Percentiles rank a stretch among this genome's conserved stretches.
These are phyloP conservation scores for Candida rishiriensis DNA, from an alignment of 805 yeast genomes.

Conservation along the genomic window DNA sequence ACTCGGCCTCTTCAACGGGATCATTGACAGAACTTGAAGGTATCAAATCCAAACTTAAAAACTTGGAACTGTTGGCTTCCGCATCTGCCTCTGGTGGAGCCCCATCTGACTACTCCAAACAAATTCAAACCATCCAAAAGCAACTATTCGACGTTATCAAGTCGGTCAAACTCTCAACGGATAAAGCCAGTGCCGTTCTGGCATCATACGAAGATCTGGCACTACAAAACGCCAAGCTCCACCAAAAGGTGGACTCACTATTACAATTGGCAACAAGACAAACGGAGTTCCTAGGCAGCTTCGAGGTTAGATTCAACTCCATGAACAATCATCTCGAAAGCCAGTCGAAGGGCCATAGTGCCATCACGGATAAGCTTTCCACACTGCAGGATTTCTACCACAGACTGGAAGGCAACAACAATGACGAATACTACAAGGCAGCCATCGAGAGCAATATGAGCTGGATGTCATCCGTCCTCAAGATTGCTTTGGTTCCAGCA, in stretches of 20 bases:
- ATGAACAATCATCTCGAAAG: constrained; percentile 14
- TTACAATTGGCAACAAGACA: constrained; percentile 10
- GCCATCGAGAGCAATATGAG: constrained; percentile 17
- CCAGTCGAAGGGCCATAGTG: constrained; percentile 17
- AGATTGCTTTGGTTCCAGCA: constrained; percentile 33
- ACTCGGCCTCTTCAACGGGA: background rate
- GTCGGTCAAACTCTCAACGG: constrained; percentile 12
- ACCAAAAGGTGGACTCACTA: constrained; percentile 11
- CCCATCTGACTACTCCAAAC: constrained; percentile 1
- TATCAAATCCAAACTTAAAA: constrained; percentile 5
- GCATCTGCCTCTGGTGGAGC: background rate
- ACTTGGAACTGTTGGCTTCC: constrained; percentile 1
- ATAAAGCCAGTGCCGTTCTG: constrained; percentile 6
- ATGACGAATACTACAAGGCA: constrained; percentile 7
- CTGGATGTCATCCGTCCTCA: constrained; percentile 15
- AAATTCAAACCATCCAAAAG: constrained; percentile 12
- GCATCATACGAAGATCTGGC: constrained; percentile 4
- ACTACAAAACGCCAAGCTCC: constrained; percentile 10
- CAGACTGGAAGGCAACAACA: background rate
- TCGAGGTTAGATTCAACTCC: constrained; percentile 11
- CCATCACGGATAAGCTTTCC: constrained; percentile 12
- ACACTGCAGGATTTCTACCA: constrained; percentile 13
- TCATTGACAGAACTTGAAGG: constrained; percentile 1
- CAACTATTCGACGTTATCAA: constrained; percentile 19
- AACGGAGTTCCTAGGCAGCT: constrained; percentile 12